Evolutionary conservation across 345 rosid genomes (phyloP), one percentile per base, ranked within the genome.

Genomic region (Camelina sativa): DNA sequence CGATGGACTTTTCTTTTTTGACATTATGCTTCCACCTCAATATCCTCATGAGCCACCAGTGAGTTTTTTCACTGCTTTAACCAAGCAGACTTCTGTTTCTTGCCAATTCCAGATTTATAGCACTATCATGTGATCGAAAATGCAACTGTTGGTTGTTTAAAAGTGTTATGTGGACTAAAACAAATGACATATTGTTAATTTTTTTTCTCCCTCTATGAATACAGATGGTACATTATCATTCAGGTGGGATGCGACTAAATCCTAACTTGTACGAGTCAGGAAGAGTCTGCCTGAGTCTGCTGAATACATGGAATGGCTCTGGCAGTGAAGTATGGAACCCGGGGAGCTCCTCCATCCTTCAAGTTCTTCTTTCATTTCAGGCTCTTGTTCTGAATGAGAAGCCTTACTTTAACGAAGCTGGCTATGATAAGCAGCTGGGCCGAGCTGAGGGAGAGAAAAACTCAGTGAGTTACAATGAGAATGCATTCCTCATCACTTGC

Each of bases 401-500:
- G 72, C 99, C 99, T 16, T 95, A 95, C 78, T 95, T 92, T 81
- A 95, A 95, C 11, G 97, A 95, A 81, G 97, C 99, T 51, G 97
- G 99, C 38, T 92, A 86, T 16, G 97, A 95, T 72, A 84, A 80
- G 73, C 99, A 90, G 72, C 47, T 90, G 20, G 99, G 99, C 38
- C 81, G 84, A 82, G 82, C 82, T 0, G 97, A 95, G 67, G 99
- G 97, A 72, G 99, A 95, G 89, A 88, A 82, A 70, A 95, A 95
- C 84, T 95, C 99, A 0, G 76, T 86, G 37, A 83, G 90, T 77
- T 92, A 95, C 76, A 95, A 92, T 23, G 99, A 95, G 53, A 89
- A 88, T 16, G 92, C 92, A 0, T 95, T 87, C 82, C 88, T 95
- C 19, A 65, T 85, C 71, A 92, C 89, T 57, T 95, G 97, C 88